A percentile compares a stretch with the other conserved stretches of the same genome.
Conservation (phyloP, 345 rosid species). For the Pistacia vera region DNA sequence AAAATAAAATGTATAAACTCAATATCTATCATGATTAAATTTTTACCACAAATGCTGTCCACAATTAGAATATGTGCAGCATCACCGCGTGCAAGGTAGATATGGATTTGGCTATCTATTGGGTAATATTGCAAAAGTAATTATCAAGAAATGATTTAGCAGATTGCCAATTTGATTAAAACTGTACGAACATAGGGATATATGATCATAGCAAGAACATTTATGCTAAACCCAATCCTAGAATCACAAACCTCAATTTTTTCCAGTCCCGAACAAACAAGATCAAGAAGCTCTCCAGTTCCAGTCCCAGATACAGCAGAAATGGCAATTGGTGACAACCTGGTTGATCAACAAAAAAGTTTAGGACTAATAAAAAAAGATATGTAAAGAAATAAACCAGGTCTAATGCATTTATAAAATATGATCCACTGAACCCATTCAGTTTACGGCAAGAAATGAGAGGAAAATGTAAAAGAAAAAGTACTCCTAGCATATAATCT, state of each 20-base stretch:
- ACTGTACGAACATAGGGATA: background rate
- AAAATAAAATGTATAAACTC: background rate
- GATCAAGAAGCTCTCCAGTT: slow-evolving; percentile 95
- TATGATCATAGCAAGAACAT: background rate
- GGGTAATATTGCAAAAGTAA: background rate
- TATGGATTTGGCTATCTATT: background rate
- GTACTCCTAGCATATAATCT: background rate
- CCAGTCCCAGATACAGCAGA: slow-evolving; percentile 96
- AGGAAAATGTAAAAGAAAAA: background rate
- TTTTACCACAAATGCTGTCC: background rate
- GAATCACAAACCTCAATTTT: slow-evolving; percentile 65
- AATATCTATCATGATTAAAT: background rate
- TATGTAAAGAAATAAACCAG: slow-evolving; percentile 7
- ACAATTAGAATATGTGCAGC: background rate
- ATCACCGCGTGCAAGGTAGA: background rate
- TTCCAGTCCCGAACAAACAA: slow-evolving; percentile 70
- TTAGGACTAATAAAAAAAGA: slow-evolving; percentile 16
- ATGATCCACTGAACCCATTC: background rate
- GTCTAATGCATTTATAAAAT: background rate
- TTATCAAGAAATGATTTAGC: background rate
- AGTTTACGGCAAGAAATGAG: background rate
- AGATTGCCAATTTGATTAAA: background rate
- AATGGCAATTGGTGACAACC: slow-evolving; percentile 81
- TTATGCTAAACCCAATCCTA: background rate
- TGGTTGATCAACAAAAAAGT: slow-evolving; percentile 37